Evolutionary conservation across 148 eudicot species (phyloP), one percentile per base, ranked within the genome.

Genomic region (Vaccinium myrtillus): DNA sequence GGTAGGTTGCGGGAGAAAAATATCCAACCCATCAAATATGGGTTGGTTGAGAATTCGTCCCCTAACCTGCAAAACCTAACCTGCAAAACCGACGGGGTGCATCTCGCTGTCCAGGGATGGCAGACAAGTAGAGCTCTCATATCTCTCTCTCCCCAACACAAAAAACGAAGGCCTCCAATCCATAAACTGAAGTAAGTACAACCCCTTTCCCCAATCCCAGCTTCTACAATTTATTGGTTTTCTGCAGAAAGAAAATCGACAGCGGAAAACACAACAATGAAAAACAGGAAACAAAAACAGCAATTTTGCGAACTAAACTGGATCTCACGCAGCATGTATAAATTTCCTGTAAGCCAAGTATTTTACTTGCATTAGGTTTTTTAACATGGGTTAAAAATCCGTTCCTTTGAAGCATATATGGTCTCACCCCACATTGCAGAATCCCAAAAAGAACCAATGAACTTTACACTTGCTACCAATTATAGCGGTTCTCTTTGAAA

Each of bases 391-490:
- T 53, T 53, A 23, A 53, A 48, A 23, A 27, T 27, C 54, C 61
- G 36, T 82, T 71, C 56, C 25, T 82, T 21, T 23, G 19, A 12
- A 8, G 6, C 43, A 53, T 21, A 82, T 19, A 51, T 53, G 15
- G 78, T 32, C 18, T 27, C 30, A 65, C 51, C 56, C 15, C 51
- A 36, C 32, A 54, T 59, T 79, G 90, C 90, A 88, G 76, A 85
- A 78, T 81, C 75, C 82, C 90, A 88, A 83, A 71, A 88, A 83
- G 85, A 85, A 86, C 90, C 89, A 46, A 75, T 55, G 81, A 58
- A 77, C 80, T 48, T 84, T 80, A 81, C 88, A 87, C 54, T 87
- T 87, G 71, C 71, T 65, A 74, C 18, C 14, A 49, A 50, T 55
- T 30, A 25, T 14, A 16, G 10, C 6, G 79, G 86, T 54, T 89